phyloP scores from a whole-genome alignment of 2,329 filamentous ascomycete genomes.

The Alternaria panax region DNA sequence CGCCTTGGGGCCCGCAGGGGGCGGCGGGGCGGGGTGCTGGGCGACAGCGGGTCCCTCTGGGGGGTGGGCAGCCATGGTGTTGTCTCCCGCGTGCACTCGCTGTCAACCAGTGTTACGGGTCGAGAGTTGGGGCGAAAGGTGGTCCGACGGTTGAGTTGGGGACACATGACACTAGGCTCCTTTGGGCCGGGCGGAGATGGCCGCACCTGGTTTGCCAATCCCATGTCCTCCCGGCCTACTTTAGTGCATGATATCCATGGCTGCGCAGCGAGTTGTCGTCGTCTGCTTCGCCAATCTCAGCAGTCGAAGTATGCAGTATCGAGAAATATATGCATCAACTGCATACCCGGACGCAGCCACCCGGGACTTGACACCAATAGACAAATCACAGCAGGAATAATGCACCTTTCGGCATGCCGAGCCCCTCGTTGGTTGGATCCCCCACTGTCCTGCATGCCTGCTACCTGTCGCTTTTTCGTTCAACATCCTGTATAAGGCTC shows the following conservation, averaged over 20 bases:
- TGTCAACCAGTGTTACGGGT: slow-evolving; percentile 17
- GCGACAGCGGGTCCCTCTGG: slow-evolving; percentile 38
- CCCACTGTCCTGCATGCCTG: slow-evolving; percentile 9
- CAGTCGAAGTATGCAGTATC: slow-evolving; percentile 15
- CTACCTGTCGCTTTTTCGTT: slow-evolving; percentile 29
- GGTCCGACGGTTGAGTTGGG: slow-evolving; percentile 20
- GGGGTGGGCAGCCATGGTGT: slow-evolving; percentile 38
- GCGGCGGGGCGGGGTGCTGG: slow-evolving; percentile 30
- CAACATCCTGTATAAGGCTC: slow-evolving; percentile 12
- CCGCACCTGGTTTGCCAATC: slow-evolving; percentile 11
- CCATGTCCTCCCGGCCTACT: background rate
- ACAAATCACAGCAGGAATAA: slow-evolving; percentile 13
- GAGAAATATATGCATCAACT: slow-evolving; percentile 4
- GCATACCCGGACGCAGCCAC: slow-evolving; percentile 14
- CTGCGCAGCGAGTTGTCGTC: slow-evolving; percentile 17
- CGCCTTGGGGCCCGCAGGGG: slow-evolving; percentile 26
- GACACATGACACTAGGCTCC: slow-evolving; percentile 17
- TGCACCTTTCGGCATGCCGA: slow-evolving; percentile 24
- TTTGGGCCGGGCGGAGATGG: slow-evolving; percentile 9
- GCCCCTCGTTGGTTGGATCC: slow-evolving; percentile 12
- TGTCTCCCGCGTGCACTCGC: slow-evolving; percentile 21
- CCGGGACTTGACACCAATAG: background rate
- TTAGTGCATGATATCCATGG: background rate
- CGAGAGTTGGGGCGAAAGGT: slow-evolving; percentile 20
- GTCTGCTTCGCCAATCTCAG: slow-evolving; percentile 21